Evolutionary conservation across 371 early-diverging fungal species (phyloP).

Genomic region (Paraphysoderma sedebokerense): DNA sequence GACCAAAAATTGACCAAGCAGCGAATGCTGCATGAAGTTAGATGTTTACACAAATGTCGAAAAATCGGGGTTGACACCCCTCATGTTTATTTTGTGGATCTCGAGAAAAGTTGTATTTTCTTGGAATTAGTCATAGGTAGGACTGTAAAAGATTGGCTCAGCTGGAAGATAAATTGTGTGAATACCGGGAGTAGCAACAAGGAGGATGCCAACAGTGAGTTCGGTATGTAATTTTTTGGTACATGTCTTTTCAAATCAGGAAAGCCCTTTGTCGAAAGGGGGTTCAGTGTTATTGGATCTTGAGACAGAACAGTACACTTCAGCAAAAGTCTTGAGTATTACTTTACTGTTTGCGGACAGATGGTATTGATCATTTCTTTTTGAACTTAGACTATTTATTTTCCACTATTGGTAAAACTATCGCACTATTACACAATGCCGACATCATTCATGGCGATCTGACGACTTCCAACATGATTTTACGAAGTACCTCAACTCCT

Average conservation of each 20-base stretch:
- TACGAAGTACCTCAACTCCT: conserved; percentile 19
- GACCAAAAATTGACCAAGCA: conserved; percentile 62
- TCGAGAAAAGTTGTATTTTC: conserved; percentile 42
- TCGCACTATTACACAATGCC: conserved; percentile 68
- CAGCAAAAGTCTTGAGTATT: too few relatives aligned
- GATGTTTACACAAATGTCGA: conserved; percentile 52
- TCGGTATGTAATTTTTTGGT: too few relatives aligned
- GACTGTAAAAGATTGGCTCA: conserved; percentile 45
- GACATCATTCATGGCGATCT: conserved; percentile 95
- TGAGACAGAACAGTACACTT: too few relatives aligned
- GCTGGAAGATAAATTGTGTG: too few relatives aligned
- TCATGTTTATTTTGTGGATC: conserved; percentile 60
- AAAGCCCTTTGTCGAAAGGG: too few relatives aligned
- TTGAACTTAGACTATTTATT: conserved; percentile 2
- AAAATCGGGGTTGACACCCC: conserved; percentile 65
- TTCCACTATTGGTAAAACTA: conserved; percentile 32
- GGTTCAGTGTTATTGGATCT: too few relatives aligned
- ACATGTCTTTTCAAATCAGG: too few relatives aligned
- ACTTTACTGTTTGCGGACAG: background rate
- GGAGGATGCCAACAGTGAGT: too few relatives aligned
- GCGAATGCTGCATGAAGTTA: conserved; percentile 58
- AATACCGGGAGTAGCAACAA: too few relatives aligned
- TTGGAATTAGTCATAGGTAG: conserved; percentile 68
- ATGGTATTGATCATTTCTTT: background rate
- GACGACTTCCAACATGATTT: conserved; percentile 92